A percentile compares a stretch with the other conserved stretches of the same genome.
Evolutionary conservation across 2,329 filamentous ascomycete species (phyloP).

Genomic region (Exserohilum rostratum): DNA sequence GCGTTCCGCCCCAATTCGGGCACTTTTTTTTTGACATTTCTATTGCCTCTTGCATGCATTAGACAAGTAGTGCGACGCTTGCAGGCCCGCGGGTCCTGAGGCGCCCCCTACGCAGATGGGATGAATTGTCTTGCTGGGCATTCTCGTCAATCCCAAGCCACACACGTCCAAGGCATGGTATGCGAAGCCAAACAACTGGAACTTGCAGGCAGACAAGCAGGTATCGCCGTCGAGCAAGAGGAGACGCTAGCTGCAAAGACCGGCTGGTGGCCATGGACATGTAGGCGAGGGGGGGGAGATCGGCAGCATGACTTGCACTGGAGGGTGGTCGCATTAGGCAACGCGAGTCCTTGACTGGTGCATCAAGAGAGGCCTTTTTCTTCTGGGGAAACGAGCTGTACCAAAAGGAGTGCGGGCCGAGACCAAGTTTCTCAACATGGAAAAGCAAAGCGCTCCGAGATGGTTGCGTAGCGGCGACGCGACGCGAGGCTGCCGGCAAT

Average conservation of each 20-base stretch:
- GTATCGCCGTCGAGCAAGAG: slow-evolving; percentile 19
- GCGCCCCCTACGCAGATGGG: slow-evolving; percentile 4
- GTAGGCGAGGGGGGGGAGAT: neutral
- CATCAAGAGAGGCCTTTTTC: neutral
- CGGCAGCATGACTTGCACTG: slow-evolving; percentile 1
- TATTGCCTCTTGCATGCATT: slow-evolving; percentile 3
- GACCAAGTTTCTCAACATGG: neutral
- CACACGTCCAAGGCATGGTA: slow-evolving; percentile 8
- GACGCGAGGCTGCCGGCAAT: neutral
- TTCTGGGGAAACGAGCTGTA: slow-evolving; percentile 5
- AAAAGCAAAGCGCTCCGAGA: slow-evolving; percentile 9
- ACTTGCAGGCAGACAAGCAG: slow-evolving; percentile 19
- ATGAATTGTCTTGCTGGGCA: slow-evolving; percentile 21
- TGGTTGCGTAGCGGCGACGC: neutral
- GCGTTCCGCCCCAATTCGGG: slow-evolving; percentile 6
- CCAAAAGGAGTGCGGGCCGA: neutral
- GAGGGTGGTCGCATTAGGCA: neutral
- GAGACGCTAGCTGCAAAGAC: slow-evolving; percentile 13
- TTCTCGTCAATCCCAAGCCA: slow-evolving; percentile 17
- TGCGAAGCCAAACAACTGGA: slow-evolving; percentile 17
- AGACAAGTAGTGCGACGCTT: slow-evolving; percentile 1
- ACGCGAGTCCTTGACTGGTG: neutral
- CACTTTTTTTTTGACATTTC: slow-evolving; percentile 8
- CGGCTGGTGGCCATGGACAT: slow-evolving; percentile 1
- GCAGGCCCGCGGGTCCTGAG: neutral